Conservation (phyloP, 306 rosid species). For the Lablab purpureus region DNA sequence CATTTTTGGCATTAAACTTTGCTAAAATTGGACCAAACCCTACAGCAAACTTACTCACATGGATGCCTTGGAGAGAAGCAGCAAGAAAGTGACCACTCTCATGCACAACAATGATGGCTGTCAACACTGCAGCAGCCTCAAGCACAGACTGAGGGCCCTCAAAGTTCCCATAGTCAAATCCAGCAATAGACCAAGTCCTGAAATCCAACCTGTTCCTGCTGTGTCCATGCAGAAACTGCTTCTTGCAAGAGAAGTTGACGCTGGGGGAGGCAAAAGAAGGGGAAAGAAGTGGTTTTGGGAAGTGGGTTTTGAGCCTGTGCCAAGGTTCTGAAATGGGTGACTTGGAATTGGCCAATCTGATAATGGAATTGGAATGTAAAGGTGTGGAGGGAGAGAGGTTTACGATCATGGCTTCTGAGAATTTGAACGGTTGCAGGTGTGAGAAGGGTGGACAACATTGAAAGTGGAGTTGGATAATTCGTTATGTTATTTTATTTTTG, state of each 20-base stretch:
- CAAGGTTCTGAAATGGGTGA: slow-evolving; percentile 58
- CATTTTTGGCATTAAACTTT: slow-evolving; percentile 88
- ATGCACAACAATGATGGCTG: slow-evolving; percentile 91
- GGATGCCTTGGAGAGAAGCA: slow-evolving; percentile 93
- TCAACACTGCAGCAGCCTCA: slow-evolving; percentile 86
- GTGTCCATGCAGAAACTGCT: slow-evolving; percentile 48
- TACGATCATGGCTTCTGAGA: slow-evolving; percentile 67
- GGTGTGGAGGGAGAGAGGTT: slow-evolving; percentile 72
- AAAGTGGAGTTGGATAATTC: slow-evolving; percentile 70
- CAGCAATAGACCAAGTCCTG: slow-evolving; percentile 65
- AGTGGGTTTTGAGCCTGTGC: slow-evolving; percentile 63
- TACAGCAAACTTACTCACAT: slow-evolving; percentile 95
- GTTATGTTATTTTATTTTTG: background rate
- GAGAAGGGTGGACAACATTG: slow-evolving; percentile 46
- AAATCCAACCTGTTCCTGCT: slow-evolving; percentile 57
- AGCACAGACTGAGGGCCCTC: slow-evolving; percentile 90
- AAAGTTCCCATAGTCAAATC: slow-evolving; percentile 73
- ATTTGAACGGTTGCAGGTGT: slow-evolving; percentile 24
- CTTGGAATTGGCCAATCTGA: slow-evolving; percentile 60
- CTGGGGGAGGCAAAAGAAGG: slow-evolving; percentile 58
- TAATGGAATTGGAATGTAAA: slow-evolving; percentile 58
- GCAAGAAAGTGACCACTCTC: slow-evolving; percentile 99
- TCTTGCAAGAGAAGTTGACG: slow-evolving; percentile 50
- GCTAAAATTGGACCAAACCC: slow-evolving; percentile 98
- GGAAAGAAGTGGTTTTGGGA: slow-evolving; percentile 56